phyloP scores from a whole-genome alignment of 1,139 yeast genomes.

The Dujonia santamariae region DNA sequence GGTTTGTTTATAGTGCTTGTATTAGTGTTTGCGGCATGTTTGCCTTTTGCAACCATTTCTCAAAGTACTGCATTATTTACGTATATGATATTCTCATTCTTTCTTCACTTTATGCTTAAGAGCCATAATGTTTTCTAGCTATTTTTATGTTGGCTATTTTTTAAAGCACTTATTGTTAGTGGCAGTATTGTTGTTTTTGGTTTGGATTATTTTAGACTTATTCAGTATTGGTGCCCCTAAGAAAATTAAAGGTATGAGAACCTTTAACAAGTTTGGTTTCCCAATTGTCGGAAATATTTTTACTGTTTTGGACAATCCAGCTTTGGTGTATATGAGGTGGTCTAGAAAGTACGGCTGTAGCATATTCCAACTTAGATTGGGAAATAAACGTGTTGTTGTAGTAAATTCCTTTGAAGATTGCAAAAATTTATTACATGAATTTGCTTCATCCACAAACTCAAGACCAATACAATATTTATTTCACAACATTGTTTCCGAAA shows the following conservation, averaged over 20 bases:
- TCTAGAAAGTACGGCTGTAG: slow-evolving; percentile 31
- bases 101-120: too few relatives aligned
- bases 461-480: slow-evolving; percentile 68
- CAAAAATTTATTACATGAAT: slow-evolving; percentile 50
- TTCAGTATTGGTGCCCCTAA: slow-evolving; percentile 6
- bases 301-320: slow-evolving; percentile 50
- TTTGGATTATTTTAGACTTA: slow-evolving; percentile 4
- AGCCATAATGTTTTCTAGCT: neutral
- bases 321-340: slow-evolving; percentile 51
- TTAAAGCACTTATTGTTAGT: neutral
- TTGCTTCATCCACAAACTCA: slow-evolving; percentile 56
- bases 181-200: neutral
- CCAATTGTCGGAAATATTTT: slow-evolving; percentile 56
- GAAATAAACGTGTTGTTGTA: slow-evolving; percentile 54
- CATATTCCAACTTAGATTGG: slow-evolving; percentile 63
- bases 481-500: slow-evolving; percentile 60
- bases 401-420: slow-evolving; percentile 63
- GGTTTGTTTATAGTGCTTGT: too few relatives aligned
- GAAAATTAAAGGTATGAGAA: slow-evolving; percentile 2
- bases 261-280: slow-evolving; percentile 37
- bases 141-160: neutral
- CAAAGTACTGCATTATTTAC: too few relatives aligned
- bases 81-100: too few relatives aligned
- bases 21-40: neutral
- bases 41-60: slow-evolving; percentile 1